Conservation (phyloP, 495 filamentous ascomycete genomes). For the Penicillium pulvis region DNA sequence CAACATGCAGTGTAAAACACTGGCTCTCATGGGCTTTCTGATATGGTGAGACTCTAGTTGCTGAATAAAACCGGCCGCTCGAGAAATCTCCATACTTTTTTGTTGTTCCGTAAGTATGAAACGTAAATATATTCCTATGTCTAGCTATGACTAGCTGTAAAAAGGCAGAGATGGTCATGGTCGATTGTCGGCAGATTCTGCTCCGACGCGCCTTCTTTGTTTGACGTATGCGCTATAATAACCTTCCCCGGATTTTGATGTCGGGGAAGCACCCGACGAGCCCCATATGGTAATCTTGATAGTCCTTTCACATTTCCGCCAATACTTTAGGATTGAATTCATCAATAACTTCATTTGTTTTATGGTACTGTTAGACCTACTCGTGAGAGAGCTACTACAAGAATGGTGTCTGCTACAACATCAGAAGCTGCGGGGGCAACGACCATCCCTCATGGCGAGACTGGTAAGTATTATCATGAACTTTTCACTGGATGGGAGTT, state of each 20-base stretch:
- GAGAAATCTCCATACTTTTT: too few species aligned
- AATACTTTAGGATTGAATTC: neutral
- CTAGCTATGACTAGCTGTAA: neutral
- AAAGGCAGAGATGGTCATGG: too few species aligned
- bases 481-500: too few species aligned
- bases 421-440: neutral
- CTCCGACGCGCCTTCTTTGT: neutral
- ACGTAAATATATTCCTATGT: neutral
- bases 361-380: neutral
- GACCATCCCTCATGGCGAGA: neutral
- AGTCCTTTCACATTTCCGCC: neutral
- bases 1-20: too few species aligned
- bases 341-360: too few species aligned
- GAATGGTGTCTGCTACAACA: neutral
- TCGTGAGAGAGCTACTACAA: neutral
- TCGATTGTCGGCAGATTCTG: neutral
- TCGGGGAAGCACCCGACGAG: neutral
- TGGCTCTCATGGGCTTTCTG: too few species aligned
- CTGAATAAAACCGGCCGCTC: too few species aligned
- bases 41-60: too few species aligned
- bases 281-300: neutral
- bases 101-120: too few species aligned
- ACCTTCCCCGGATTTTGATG: constrained; percentile 4
- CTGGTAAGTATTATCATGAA: neutral
- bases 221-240: neutral